Evolutionary conservation across 495 filamentous ascomycete species (phyloP).

Genomic region (Pyrenula massariospora): DNA sequence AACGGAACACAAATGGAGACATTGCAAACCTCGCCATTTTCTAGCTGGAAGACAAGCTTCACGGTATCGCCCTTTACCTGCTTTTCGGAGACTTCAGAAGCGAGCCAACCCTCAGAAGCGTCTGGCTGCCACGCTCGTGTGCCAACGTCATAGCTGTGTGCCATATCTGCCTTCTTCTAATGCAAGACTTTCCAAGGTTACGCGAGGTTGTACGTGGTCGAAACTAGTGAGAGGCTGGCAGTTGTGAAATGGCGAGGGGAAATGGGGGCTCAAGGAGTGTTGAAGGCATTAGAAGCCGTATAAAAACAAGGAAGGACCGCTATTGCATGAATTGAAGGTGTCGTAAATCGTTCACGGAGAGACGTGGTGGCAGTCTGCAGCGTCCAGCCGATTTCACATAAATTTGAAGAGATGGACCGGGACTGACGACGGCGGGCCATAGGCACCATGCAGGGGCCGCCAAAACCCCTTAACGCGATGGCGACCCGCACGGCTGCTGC

Average conservation of each 20-base stretch:
- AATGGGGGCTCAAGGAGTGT: not conserved
- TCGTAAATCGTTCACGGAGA: not conserved
- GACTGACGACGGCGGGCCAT: not conserved
- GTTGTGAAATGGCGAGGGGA: not conserved
- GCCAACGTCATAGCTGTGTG: constrained; percentile 93
- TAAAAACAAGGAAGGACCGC: not conserved
- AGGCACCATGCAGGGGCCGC: not conserved
- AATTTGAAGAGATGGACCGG: not conserved
- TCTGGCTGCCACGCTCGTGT: constrained; percentile 98
- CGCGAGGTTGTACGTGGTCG: not conserved
- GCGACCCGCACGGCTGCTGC: no score
- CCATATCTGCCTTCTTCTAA: constrained; percentile 43
- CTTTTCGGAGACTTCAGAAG: constrained; percentile 89
- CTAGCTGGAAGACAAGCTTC: constrained; percentile 70
- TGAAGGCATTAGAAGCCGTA: not conserved
- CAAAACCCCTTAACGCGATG: not conserved
- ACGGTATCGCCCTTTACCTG: constrained; percentile 74
- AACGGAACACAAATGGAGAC: not conserved
- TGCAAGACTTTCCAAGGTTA: not conserved
- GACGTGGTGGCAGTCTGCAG: not conserved
- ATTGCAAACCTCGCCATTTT: constrained; percentile 77
- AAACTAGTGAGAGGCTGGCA: not conserved
- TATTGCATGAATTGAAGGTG: not conserved
- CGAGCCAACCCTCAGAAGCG: constrained; percentile 87
- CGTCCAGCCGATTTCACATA: not conserved